A percentile compares a stretch with the other conserved stretches of the same genome.
phyloP scores from a whole-genome alignment of 2,329 filamentous ascomycete genomes.

The Magnaporthales sp. region DNA sequence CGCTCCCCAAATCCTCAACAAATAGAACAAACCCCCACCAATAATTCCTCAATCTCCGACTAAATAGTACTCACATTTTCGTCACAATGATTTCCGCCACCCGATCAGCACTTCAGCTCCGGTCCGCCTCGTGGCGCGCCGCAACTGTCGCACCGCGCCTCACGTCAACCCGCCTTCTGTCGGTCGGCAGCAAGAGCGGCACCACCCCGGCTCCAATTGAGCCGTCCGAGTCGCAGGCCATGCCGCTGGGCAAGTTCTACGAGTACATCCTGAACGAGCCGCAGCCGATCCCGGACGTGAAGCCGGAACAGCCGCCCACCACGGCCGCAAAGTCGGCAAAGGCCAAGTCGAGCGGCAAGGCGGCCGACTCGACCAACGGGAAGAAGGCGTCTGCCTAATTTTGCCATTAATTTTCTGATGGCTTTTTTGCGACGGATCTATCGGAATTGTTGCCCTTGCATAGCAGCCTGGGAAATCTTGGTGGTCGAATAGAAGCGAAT shows the following conservation, averaged over 20 bases:
- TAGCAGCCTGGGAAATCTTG: not conserved
- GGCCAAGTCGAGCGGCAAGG: not conserved
- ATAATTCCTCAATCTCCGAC: not conserved
- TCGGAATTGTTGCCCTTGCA: not conserved
- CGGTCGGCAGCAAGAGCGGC: conserved; percentile 1
- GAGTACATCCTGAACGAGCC: conserved; percentile 5
- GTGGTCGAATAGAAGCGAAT: too few relatives aligned
- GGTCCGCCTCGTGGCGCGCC: not conserved
- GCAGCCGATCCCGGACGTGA: conserved; percentile 3
- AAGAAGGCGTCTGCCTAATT: not conserved
- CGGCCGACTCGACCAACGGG: not conserved
- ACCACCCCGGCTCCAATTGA: conserved; percentile 3
- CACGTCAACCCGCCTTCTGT: not conserved
- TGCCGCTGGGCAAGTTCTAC: conserved; percentile 5
- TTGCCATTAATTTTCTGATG: not conserved
- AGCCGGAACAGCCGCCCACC: conserved; percentile 2
- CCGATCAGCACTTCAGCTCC: not conserved
- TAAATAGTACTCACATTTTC: not conserved
- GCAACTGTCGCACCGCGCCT: not conserved
- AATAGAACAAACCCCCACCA: not conserved
- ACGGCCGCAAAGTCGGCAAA: conserved; percentile 2
- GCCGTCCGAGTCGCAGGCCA: not conserved
- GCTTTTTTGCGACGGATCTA: not conserved
- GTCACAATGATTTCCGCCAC: not conserved
- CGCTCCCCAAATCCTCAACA: not conserved